Evolutionary conservation across 2,329 filamentous ascomycete species (phyloP).

Genomic region (Tolypocladium tundrense): DNA sequence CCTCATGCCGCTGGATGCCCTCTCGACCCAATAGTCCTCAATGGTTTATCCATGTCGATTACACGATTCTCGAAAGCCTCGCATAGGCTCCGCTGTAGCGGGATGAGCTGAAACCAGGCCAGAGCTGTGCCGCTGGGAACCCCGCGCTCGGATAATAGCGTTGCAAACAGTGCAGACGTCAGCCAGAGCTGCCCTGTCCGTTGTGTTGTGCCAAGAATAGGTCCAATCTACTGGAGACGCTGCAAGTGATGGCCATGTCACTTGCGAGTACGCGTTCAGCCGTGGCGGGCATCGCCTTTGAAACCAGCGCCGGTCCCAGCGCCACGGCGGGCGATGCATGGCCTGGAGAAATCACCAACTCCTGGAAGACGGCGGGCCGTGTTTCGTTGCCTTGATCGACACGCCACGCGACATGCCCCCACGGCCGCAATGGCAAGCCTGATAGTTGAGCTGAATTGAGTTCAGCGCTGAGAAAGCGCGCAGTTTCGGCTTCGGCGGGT

Average conservation of each 20-base stretch:
- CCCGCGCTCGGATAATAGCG: neutral
- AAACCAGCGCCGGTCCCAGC: neutral
- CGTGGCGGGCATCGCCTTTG: neutral
- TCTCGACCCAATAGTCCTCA: neutral
- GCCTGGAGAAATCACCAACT: too few species aligned
- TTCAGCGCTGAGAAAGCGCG: neutral
- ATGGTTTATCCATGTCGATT: neutral
- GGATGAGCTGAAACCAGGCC: neutral
- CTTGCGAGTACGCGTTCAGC: neutral
- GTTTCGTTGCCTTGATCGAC: neutral
- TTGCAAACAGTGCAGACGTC: neutral
- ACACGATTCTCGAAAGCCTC: neutral
- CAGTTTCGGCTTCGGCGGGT: neutral
- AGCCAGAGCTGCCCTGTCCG: neutral
- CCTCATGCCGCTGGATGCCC: too few species aligned
- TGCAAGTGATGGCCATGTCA: neutral
- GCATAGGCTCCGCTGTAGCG: neutral
- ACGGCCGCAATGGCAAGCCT: too few species aligned
- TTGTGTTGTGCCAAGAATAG: neutral
- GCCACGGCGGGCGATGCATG: neutral
- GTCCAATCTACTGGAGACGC: neutral
- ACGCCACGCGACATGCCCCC: neutral
- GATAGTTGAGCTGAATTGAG: neutral
- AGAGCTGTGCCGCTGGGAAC: neutral
- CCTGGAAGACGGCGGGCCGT: neutral